phyloP scores from a whole-genome alignment of 352 stramenopile species.

The Albugo candida region DNA sequence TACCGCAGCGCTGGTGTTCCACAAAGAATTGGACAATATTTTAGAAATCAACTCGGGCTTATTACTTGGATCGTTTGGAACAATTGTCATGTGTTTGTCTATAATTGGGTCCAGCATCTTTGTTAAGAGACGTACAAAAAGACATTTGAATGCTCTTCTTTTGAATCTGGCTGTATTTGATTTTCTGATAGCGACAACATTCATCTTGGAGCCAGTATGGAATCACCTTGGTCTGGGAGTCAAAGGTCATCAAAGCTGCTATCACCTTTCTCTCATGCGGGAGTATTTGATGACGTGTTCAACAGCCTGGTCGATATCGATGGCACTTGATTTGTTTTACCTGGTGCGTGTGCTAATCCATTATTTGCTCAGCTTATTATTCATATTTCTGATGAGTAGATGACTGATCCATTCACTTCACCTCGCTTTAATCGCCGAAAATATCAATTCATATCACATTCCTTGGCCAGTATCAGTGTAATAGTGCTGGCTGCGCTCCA shows the following conservation, averaged over 20 bases:
- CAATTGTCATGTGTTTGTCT: slow-evolving; percentile 34
- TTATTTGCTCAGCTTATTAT: not conserved
- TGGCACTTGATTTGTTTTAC: slow-evolving; percentile 47
- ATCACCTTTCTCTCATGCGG: slow-evolving; percentile 21
- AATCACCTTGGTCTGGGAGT: slow-evolving; percentile 18
- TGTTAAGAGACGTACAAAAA: slow-evolving; percentile 25
- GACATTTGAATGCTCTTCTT: slow-evolving; percentile 54
- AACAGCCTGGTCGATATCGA: slow-evolving; percentile 45
- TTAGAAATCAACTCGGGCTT: slow-evolving; percentile 32
- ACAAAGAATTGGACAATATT: too few relatives aligned
- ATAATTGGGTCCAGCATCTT: slow-evolving; percentile 26
- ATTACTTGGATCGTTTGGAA: slow-evolving; percentile 32
- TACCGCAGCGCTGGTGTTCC: too few relatives aligned
- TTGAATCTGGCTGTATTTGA: slow-evolving; percentile 42
- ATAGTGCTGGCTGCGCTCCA: slow-evolving; percentile 30
- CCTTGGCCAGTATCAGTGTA: slow-evolving; percentile 15
- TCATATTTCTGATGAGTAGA: slow-evolving; percentile 15
- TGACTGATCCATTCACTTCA: slow-evolving; percentile 69
- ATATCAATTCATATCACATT: slow-evolving; percentile 34
- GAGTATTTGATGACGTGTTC: slow-evolving; percentile 66
- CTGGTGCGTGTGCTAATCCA: slow-evolving; percentile 14
- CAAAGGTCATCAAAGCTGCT: slow-evolving; percentile 1
- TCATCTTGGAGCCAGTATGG: slow-evolving; percentile 48
- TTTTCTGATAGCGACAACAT: slow-evolving; percentile 39
- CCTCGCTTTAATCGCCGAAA: slow-evolving; percentile 40